Evolutionary conservation across 495 filamentous ascomycete species (phyloP), one percentile per base, ranked within the genome.

Genomic region (Aspergillus diversus): DNA sequence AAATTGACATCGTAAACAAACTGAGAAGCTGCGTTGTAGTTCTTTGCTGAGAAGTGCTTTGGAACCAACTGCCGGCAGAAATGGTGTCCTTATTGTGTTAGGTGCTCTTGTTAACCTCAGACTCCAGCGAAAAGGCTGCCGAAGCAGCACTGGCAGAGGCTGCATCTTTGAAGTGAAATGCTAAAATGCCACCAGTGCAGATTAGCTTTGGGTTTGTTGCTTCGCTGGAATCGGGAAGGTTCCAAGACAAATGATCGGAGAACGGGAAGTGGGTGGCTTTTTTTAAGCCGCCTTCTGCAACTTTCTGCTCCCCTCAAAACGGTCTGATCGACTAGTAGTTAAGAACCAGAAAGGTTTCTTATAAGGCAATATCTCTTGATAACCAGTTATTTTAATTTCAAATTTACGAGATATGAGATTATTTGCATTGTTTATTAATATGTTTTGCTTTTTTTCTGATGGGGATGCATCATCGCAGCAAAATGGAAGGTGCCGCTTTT

Each of bases 1-100:
- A 63, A 79, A 79, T 65, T 75, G 78, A 35, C 77, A 79, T 71
- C 69, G 76, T 55, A 74, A 39, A 59, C 76, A 80, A 55, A 70
- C 67, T 34, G 76, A 77, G 70, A 77, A 78, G 52, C 51, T 65
- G 64, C 75, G 71, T 55, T 60, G 42, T 52, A 61, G 49, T 51
- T 69, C 65, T 56, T 48, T 65, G 60, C 46, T 55, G 48, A 66
- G 31, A 61, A 71, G 68, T 59, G 66, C 53, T 51, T 62, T 71
- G 66, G 72, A 59, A 46, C 49, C 46, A 57, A 42, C 39, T 57
- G 56, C 46, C 55, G 62, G 34, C 35, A 60, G 34, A 46, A 66
- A 52, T 51, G 69, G 70, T 51, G 66, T 60, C 63, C 60, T 71
- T 55, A 60, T 62, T 62, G 66, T 64, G 31, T 64, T 63, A 33